phyloP scores from a whole-genome alignment of 1,284 basidiomycete species.

The Schizophyllum amplum region DNA sequence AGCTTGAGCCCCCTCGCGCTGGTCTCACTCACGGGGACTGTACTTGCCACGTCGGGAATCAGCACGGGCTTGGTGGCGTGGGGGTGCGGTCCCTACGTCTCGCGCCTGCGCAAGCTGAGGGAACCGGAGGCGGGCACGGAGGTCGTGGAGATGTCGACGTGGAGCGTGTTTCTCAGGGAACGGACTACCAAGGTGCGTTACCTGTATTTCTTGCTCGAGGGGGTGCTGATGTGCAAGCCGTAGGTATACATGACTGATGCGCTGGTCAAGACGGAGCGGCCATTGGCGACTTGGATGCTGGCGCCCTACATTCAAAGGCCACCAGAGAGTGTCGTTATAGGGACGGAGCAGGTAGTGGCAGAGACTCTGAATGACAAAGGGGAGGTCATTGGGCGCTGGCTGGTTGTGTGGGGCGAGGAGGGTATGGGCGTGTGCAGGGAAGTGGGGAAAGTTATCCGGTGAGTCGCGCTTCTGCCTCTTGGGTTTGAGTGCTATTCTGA shows the following conservation, averaged over 20 bases:
- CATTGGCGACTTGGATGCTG: constrained; percentile 79
- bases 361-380: constrained; percentile 64
- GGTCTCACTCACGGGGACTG: constrained; percentile 60
- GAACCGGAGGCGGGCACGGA: constrained; percentile 34
- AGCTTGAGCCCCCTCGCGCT: constrained; percentile 64
- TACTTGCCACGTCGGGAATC: constrained; percentile 60
- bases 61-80: constrained; percentile 73
- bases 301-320: constrained; percentile 46
- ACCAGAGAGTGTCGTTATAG: constrained; percentile 28
- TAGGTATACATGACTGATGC: constrained; percentile 71
- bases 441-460: constrained; percentile 59
- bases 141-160: constrained; percentile 67
- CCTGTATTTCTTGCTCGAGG: neutral
- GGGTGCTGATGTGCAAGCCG: constrained; percentile 10
- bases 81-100: constrained; percentile 55
- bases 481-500: neutral
- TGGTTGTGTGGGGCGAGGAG: constrained; percentile 63
- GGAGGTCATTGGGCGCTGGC: constrained; percentile 64
- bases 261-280: constrained; percentile 58
- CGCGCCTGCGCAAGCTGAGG: constrained; percentile 30
- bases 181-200: constrained; percentile 37
- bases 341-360: constrained; percentile 67
- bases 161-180: constrained; percentile 51
- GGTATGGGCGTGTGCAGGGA: constrained; percentile 53
- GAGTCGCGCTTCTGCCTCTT: constrained; percentile 16